Percentiles rank a stretch among this genome's conserved stretches.
Conservation (phyloP, 2,329 filamentous ascomycete species). For the Aspergillus udagawae region DNA sequence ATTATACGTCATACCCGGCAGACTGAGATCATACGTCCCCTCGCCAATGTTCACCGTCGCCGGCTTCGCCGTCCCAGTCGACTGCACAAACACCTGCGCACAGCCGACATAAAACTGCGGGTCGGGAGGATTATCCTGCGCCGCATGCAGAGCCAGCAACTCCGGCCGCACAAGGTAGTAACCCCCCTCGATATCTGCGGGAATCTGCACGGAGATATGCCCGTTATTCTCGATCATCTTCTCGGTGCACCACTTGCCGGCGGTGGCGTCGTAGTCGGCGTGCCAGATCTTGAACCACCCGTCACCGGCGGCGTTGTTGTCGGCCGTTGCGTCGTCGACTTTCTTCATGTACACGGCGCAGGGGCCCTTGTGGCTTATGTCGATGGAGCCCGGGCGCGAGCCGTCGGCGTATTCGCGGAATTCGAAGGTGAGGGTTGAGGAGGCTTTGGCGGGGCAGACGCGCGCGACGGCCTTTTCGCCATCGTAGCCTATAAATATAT, state of each 20-base stretch:
- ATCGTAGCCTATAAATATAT: slow-evolving; percentile 38
- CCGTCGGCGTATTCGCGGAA: slow-evolving; percentile 61
- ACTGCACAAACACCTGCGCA: slow-evolving; percentile 64
- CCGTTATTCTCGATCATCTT: slow-evolving; percentile 63
- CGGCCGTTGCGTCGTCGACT: slow-evolving; percentile 52
- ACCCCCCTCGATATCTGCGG: slow-evolving; percentile 57
- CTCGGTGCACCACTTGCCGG: slow-evolving; percentile 65
- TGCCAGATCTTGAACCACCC: slow-evolving; percentile 80
- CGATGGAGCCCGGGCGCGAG: slow-evolving; percentile 53
- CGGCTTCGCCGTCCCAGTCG: slow-evolving; percentile 47
- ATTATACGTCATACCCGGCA: slow-evolving; percentile 60
- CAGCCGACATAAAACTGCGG: slow-evolving; percentile 74
- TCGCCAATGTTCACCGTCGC: slow-evolving; percentile 60
- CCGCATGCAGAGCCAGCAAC: slow-evolving; percentile 64
- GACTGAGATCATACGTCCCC: slow-evolving; percentile 53
- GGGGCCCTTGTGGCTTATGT: slow-evolving; percentile 61
- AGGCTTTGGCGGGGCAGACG: slow-evolving; percentile 46
- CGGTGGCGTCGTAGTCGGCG: slow-evolving; percentile 57
- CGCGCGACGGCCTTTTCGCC: slow-evolving; percentile 48
- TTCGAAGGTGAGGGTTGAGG: slow-evolving; percentile 61
- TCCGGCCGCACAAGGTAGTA: slow-evolving; percentile 71
- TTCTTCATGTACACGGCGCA: slow-evolving; percentile 72
- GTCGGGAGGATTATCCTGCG: slow-evolving; percentile 48
- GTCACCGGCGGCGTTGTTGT: slow-evolving; percentile 53
- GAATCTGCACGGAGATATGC: slow-evolving; percentile 59